Evolutionary conservation across 140 eudicot species (phyloP), one percentile per base, ranked within the genome.

Genomic region (Stevia rebaudiana): DNA sequence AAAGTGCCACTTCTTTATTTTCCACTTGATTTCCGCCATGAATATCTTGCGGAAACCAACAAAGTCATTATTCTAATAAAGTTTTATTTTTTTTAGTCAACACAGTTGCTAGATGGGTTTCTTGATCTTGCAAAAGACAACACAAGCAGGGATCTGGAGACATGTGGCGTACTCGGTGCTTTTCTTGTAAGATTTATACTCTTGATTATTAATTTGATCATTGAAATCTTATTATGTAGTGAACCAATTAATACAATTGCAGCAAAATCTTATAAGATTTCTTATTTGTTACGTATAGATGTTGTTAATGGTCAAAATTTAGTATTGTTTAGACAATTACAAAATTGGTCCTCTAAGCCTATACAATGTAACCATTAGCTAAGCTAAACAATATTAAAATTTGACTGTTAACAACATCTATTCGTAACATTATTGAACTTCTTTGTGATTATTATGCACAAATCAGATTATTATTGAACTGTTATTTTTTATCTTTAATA

Each of bases 81-180:
- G 16, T 10, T 69, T 24, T n/a, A n/a, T n/a, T 25, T 48, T 44
- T 75, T 40, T 37, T 56, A 85, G 94, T 73, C 94, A 5, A 79
- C 88, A 37, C 81, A 78, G 72, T 74, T 85, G 63, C 80, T 85
- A 77, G 83, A 85, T 60, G 77, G 80, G 56, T 85, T 85, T 82
- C 86, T 82, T 76, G 81, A 85, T 53, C 81, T 85, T 64, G 88
- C 88, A 4, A 68, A 56, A 46, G 87, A 64, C 71, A 85, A 85
- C 83, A 82, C 94, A 51, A 68, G 67, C 43, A 82, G 83, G 74
- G 88, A 79, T 68, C 52, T 85, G 56, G 94, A 85, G 75, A 85
- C 94, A 18, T 85, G 94, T 74, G 94, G 88, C 42, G 82, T 82
- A 67, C 88, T 85, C 22, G 94, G 88, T 10, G 94, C 94, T 49